Evolutionary conservation across 148 eudicot species (phyloP), one percentile per base, ranked within the genome.

Genomic region (Fallopia convolvulus): DNA sequence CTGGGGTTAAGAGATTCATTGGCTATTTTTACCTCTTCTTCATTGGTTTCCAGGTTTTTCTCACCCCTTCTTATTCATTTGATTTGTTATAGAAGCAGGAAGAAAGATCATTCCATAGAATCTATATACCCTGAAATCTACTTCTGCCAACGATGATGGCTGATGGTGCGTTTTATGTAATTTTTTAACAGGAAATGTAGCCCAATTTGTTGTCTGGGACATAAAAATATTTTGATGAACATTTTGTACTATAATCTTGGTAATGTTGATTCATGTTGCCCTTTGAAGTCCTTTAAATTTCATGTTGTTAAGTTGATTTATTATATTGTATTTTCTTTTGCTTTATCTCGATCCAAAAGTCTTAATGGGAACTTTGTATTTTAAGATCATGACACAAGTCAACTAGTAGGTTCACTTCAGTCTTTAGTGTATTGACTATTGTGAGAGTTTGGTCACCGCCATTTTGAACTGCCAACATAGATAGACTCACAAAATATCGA

Each of bases 111-210:
- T 7, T 65, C 72, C 21, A 17, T 68, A 36, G 39, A 39, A 33
- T 68, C 41, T 68, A 68, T 58, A 58, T 39, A 68, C 72, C 72
- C 72, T 2, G 21, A 68, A 33, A 68, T 68, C 72, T 17, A 33
- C 72, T 68, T 18, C 20, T 68, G 20, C 39, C 46, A 36, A 68
- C 72, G 39, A 15, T 39, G 72, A 68, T 68, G 72, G 46, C 44
- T 46, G 15, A 46, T 68, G 72, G 46, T 36, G 72, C 72, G 14
- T 36, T 68, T 68, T 68, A 39, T 68, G 72, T 68, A 68, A 36
- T 68, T 68, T 65, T 68, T 68, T 68, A 68, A 68, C 72, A 68
- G 72, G 36, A 68, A 68, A 68, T 39, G 72, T 68, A 68, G 72
- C 72, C 36, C 72, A 6, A 66, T 66, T 66, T 66, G 72, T 66